Evolutionary conservation across 2,329 filamentous ascomycete species (phyloP), one percentile per base, ranked within the genome.

Genomic region (Neodidymelliopsis sp.): DNA sequence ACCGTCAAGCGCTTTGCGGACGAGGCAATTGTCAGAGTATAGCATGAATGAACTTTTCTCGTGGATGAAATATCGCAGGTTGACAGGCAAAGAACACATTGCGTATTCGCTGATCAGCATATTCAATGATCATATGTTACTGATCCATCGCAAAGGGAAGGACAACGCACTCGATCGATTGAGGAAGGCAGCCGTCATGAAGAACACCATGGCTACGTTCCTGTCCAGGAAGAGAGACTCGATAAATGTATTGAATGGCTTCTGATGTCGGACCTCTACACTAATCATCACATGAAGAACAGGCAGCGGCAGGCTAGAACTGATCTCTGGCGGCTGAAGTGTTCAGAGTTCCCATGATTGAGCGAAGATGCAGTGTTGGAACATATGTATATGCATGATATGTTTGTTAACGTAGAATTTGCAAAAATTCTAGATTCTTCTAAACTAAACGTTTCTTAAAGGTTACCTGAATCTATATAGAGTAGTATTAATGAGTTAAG

Each of bases 321-420:
- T 2, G 70, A 74, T 1, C 37, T 57, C 7, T 76, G 74, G 73
- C 49, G 77, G 7, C 54, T 76, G 5, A 12, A 67, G n/a, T 20
- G 52, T 4, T 48, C 25, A 18, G n/a, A 46, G 4, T 76, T 70
- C 44, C 11, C 10, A 0, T 29, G 33, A 10, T 77, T 72, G 75
- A 74, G 67, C 44, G 53, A 23, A 1, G 29, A 36, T 11, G 22
- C 38, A 12, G 59, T 58, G 10, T 73, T 68, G 5, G n/a, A n/a
- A n/a, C n/a, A n/a, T n/a, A n/a, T n/a, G n/a, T n/a, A n/a, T n/a
- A n/a, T n/a, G n/a, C n/a, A n/a, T n/a, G n/a, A n/a, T n/a, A n/a
- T n/a, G n/a, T n/a, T n/a, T n/a, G n/a, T n/a, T n/a, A n/a, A n/a
- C n/a, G n/a, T n/a, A n/a, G n/a, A n/a, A n/a, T n/a, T n/a, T n/a